A percentile compares a stretch with the other conserved stretches of the same genome.
phyloP scores from a whole-genome alignment of 495 filamentous ascomycete species.

The Talaromyces trachyspermus region DNA sequence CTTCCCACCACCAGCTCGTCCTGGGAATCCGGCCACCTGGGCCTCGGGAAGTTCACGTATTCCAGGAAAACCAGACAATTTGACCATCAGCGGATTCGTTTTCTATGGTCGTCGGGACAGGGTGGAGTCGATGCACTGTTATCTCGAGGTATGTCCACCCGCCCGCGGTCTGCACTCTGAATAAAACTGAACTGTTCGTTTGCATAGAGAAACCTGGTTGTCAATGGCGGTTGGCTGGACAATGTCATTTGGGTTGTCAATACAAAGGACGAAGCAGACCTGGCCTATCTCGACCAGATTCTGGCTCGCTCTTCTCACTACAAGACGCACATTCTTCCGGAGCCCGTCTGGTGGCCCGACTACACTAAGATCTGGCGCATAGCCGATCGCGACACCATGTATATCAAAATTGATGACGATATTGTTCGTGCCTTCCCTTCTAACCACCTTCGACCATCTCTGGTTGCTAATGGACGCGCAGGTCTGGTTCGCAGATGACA shows the following conservation, averaged over 20 bases:
- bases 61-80: background rate
- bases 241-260: slow-evolving; percentile 40
- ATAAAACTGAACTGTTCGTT: background rate
- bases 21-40: too few species aligned
- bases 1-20: too few species aligned
- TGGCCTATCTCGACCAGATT: slow-evolving; percentile 27
- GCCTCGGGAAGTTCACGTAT: too few species aligned
- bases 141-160: background rate
- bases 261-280: slow-evolving; percentile 33
- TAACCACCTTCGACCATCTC: background rate
- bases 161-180: background rate
- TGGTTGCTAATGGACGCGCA: background rate
- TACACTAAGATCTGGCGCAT: slow-evolving; percentile 22
- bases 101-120: background rate
- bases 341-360: slow-evolving; percentile 8
- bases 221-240: slow-evolving; percentile 38
- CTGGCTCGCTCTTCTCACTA: slow-evolving; percentile 11
- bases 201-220: background rate
- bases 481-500: slow-evolving; percentile 35
- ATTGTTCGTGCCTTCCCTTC: slow-evolving; percentile 16
- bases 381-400: slow-evolving; percentile 30
- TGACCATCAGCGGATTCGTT: background rate
- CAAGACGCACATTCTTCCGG: slow-evolving; percentile 11
- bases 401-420: slow-evolving; percentile 45
- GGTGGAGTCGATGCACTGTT: slow-evolving; percentile 3